These are phyloP conservation scores for Elongisporangium senticosum DNA, from an alignment of 352 stramenopile species.

Conservation along the genomic window DNA sequence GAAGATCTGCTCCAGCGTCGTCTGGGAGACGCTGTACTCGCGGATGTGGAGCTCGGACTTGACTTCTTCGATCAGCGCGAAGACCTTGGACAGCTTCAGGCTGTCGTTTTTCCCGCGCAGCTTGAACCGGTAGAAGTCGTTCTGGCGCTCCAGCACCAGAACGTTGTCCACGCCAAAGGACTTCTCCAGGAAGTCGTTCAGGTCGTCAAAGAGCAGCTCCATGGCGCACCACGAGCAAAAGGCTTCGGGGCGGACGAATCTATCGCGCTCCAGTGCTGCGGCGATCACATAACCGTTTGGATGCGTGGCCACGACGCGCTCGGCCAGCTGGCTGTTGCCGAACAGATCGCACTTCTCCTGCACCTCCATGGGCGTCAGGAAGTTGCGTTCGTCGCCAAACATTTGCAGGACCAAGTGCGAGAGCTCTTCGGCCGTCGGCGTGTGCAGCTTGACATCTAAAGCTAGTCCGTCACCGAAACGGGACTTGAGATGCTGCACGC, in stretches of 20 bases:
- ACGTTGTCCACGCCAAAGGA: slow-evolving; percentile 8
- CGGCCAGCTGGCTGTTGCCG: slow-evolving; percentile 16
- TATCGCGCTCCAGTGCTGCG: slow-evolving; percentile 20
- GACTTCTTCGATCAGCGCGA: slow-evolving; percentile 58
- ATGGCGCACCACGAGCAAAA: slow-evolving; percentile 35
- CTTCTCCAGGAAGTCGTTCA: slow-evolving; percentile 7
- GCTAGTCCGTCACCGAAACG: slow-evolving; percentile 88
- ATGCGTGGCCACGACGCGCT: slow-evolving; percentile 22
- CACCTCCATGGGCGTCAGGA: slow-evolving; percentile 10
- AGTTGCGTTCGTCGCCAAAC: slow-evolving; percentile 25
- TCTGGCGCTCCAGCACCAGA: slow-evolving; percentile 22
- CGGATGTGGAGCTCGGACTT: slow-evolving; percentile 58
- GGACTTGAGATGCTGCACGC: slow-evolving; percentile 85
- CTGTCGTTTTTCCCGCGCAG: slow-evolving; percentile 42
- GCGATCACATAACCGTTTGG: slow-evolving; percentile 33
- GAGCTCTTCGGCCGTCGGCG: slow-evolving; percentile 6
- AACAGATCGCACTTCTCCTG: slow-evolving; percentile 13
- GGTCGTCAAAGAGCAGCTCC: slow-evolving; percentile 20
- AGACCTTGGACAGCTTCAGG: slow-evolving; percentile 61
- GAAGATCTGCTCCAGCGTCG: slow-evolving; percentile 89
- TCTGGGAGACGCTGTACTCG: slow-evolving; percentile 88
- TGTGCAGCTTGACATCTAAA: slow-evolving; percentile 37
- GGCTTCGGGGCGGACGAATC: slow-evolving; percentile 10
- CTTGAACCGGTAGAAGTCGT: slow-evolving; percentile 21
- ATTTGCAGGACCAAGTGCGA: not conserved